Percentiles rank a stretch among this genome's conserved stretches.
phyloP scores from a whole-genome alignment of 805 yeast species.

The Cyberlindnera euphorbiae region DNA sequence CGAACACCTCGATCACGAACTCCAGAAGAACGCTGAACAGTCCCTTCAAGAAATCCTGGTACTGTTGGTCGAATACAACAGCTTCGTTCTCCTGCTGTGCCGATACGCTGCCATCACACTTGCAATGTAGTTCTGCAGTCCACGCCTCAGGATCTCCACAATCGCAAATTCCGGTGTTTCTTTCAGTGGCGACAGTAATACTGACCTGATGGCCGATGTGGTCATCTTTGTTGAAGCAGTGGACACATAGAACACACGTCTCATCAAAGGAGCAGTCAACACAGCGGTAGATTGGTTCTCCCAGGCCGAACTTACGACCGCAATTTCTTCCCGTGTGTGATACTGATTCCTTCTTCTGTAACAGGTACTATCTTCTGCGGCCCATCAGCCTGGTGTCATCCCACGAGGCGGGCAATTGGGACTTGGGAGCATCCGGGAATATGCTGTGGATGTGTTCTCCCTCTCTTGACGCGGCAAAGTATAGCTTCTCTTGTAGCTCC shows the following conservation, averaged over 20 bases:
- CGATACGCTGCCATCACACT: slow-evolving; percentile 22
- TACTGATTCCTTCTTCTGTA: slow-evolving; percentile 8
- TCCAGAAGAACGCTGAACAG: slow-evolving; percentile 36
- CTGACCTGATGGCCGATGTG: slow-evolving; percentile 64
- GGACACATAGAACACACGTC: slow-evolving; percentile 70
- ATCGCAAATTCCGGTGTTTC: slow-evolving; percentile 45
- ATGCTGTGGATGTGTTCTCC: slow-evolving; percentile 33
- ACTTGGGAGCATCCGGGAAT: slow-evolving; percentile 28
- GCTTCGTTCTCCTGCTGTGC: no score
- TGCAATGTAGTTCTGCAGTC: slow-evolving; percentile 47
- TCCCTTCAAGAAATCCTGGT: slow-evolving; percentile 6
- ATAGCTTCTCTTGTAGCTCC: slow-evolving; percentile 15
- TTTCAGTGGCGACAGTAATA: slow-evolving; percentile 30
- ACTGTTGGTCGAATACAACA: slow-evolving; percentile 6
- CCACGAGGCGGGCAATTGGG: slow-evolving; percentile 8
- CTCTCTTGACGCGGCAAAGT: slow-evolving; percentile 32
- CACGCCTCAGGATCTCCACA: slow-evolving; percentile 91
- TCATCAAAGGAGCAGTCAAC: slow-evolving; percentile 73
- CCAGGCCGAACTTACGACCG: slow-evolving; percentile 54
- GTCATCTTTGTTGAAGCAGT: slow-evolving; percentile 67
- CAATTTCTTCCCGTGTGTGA: slow-evolving; percentile 60
- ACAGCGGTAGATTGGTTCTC: slow-evolving; percentile 70
- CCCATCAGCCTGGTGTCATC: slow-evolving; percentile 2
- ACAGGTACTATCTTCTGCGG: slow-evolving; percentile 1
- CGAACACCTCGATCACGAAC: slow-evolving; percentile 39